Percentiles rank a stretch among this genome's conserved stretches.
These are phyloP conservation scores for Kodamaea anthophila DNA, from an alignment of 1,139 yeast genomes.

Conservation along the genomic window DNA sequence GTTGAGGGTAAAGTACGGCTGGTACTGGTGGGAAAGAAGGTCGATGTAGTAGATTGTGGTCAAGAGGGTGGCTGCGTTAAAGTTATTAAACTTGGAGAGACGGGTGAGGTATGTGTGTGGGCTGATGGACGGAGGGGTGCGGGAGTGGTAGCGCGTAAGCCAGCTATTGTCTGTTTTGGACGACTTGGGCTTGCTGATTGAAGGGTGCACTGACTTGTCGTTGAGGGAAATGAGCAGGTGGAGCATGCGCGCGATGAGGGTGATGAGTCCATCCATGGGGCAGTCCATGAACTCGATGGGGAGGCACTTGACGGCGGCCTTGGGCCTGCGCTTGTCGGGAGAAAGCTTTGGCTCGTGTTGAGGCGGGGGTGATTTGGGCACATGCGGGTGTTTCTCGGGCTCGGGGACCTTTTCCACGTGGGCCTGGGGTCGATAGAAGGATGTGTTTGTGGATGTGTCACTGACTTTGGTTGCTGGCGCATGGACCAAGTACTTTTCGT, in stretches of 20 bases:
- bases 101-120: conserved; percentile 72
- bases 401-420: neutral
- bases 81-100: conserved; percentile 74
- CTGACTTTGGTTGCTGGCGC: conserved; percentile 5
- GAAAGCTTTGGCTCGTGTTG: neutral
- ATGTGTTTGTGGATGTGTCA: conserved; percentile 5
- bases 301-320: conserved; percentile 18
- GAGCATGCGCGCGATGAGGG: conserved; percentile 74
- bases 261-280: conserved; percentile 61
- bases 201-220: conserved; percentile 45
- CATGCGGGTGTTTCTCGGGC: conserved; percentile 1
- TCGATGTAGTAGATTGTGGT: conserved; percentile 87
- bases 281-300: conserved; percentile 63
- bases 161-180: conserved; percentile 18
- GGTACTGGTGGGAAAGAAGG: conserved; percentile 67
- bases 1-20: conserved; percentile 73
- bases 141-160: conserved; percentile 85
- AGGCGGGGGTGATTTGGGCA: conserved; percentile 5
- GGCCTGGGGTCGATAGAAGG: conserved; percentile 6
- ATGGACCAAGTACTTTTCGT: conserved; percentile 20
- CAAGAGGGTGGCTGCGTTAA: conserved; percentile 75
- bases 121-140: conserved; percentile 87
- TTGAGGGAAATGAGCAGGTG: conserved; percentile 63
- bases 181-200: conserved; percentile 23
- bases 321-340: neutral